A percentile compares a stretch with the other conserved stretches of the same genome.
Conservation (phyloP, 495 filamentous ascomycete genomes). For the Chaetomidium leptoderma region DNA sequence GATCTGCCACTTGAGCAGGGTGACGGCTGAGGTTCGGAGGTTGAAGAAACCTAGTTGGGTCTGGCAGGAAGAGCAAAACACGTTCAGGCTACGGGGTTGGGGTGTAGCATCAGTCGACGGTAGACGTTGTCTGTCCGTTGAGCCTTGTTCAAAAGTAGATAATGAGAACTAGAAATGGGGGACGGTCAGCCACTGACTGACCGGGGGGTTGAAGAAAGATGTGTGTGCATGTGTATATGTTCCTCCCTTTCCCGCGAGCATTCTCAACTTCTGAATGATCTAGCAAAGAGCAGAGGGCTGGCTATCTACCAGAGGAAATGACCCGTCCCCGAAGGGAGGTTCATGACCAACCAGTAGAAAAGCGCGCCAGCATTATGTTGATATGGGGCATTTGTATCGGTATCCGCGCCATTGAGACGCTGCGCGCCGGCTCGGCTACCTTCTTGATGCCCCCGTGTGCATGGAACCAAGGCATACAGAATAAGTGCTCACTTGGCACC, state of each 20-base stretch:
- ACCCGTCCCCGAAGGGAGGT: conserved; percentile 31
- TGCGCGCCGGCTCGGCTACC: conserved; percentile 58
- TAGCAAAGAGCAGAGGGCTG: conserved; percentile 49
- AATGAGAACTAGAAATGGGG: conserved; percentile 20
- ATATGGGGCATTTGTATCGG: conserved; percentile 94
- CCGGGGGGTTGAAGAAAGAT: neutral
- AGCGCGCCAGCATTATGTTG: conserved; percentile 32
- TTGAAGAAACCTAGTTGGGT: conserved; percentile 50
- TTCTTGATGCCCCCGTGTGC: conserved; percentile 97
- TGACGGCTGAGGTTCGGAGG: conserved; percentile 39
- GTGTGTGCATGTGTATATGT: conserved; percentile 47
- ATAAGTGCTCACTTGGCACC: neutral
- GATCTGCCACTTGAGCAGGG: conserved; percentile 40
- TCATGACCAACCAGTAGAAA: conserved; percentile 25
- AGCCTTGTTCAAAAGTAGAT: conserved; percentile 22
- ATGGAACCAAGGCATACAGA: no score
- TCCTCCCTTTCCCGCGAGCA: conserved; percentile 54
- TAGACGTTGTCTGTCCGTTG: conserved; percentile 15
- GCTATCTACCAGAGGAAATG: conserved; percentile 30
- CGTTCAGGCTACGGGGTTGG: conserved; percentile 31
- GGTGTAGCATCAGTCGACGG: conserved; percentile 1
- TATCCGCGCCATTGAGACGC: conserved; percentile 60
- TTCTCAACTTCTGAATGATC: conserved; percentile 45
- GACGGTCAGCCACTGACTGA: conserved; percentile 31
- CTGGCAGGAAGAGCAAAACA: conserved; percentile 40